Conservation (phyloP, 176 grass and related monocot genomes). For the Oryza longistaminata region DNA sequence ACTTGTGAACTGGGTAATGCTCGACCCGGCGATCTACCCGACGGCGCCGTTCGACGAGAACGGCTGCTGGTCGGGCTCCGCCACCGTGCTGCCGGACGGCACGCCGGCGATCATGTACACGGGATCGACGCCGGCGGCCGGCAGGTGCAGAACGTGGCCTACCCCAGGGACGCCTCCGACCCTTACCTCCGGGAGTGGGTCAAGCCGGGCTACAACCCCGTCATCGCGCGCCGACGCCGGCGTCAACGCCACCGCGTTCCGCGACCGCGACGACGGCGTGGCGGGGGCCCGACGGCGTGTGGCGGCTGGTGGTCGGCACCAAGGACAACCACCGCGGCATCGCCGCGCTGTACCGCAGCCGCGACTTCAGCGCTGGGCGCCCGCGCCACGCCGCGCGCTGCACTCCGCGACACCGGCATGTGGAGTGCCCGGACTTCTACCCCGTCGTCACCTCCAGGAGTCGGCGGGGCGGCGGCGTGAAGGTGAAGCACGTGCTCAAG, state of each 20-base stretch:
- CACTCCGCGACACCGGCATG: constrained; percentile 71
- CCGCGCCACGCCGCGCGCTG: neutral
- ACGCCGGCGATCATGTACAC: constrained; percentile 68
- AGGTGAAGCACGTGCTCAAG: constrained; percentile 65
- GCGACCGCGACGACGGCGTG: constrained; percentile 79
- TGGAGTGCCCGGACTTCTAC: constrained; percentile 91
- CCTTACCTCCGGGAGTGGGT: constrained; percentile 66
- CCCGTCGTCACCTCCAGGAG: constrained; percentile 28
- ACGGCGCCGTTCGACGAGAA: constrained; percentile 61
- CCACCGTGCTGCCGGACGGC: constrained; percentile 53
- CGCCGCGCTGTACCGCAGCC: constrained; percentile 54
- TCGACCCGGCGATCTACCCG: constrained; percentile 58
- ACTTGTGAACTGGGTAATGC: constrained; percentile 64
- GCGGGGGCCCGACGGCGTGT: constrained; percentile 52
- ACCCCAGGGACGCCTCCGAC: constrained; percentile 67
- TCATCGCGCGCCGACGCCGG: constrained; percentile 35
- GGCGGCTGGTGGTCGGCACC: constrained; percentile 51
- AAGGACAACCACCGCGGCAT: constrained; percentile 46
- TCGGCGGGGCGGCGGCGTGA: neutral
- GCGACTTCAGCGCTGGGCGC: constrained; percentile 53
- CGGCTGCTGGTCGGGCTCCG: constrained; percentile 79
- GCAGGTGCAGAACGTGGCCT: constrained; percentile 75
- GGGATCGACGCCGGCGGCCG: constrained; percentile 32
- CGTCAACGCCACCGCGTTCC: constrained; percentile 56
- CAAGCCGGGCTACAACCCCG: constrained; percentile 80